These are phyloP conservation scores for Teunomyces aglyptinius DNA, from an alignment of 805 yeast genomes.

Conservation along the genomic window DNA sequence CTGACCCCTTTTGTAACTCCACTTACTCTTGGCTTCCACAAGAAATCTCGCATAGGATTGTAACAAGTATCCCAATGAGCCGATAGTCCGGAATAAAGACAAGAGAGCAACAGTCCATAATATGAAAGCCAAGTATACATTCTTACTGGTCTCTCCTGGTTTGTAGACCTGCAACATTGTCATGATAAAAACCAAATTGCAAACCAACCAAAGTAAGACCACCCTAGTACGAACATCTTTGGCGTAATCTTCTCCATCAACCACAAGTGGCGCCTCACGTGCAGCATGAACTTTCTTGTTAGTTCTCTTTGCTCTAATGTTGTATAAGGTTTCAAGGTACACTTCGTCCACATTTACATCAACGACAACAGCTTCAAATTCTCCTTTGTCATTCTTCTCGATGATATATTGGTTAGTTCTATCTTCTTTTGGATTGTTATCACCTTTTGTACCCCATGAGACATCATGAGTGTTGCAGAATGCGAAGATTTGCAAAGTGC, in stretches of 20 bases:
- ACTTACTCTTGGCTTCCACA: slow-evolving; percentile 40
- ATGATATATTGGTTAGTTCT: slow-evolving; percentile 80
- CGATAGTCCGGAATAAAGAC: slow-evolving; percentile 77
- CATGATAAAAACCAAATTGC: slow-evolving; percentile 80
- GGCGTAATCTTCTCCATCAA: slow-evolving; percentile 78
- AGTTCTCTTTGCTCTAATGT: slow-evolving; percentile 68
- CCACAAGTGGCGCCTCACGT: slow-evolving; percentile 26
- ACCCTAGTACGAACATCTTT: slow-evolving; percentile 93
- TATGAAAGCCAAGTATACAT: slow-evolving; percentile 78
- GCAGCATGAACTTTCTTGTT: slow-evolving; percentile 46
- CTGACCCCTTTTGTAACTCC: slow-evolving; percentile 35
- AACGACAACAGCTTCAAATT: slow-evolving; percentile 72
- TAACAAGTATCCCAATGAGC: slow-evolving; percentile 69
- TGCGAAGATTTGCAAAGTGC: slow-evolving; percentile 92
- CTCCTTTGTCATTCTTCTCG: slow-evolving; percentile 76
- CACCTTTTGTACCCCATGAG: slow-evolving; percentile 99
- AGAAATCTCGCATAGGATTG: slow-evolving; percentile 35
- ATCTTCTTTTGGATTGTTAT: slow-evolving; percentile 61
- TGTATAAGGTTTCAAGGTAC: slow-evolving; percentile 70
- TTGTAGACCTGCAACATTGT: slow-evolving; percentile 80
- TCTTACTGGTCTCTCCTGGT: slow-evolving; percentile 55
- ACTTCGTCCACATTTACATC: slow-evolving; percentile 84
- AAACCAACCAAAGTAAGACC: slow-evolving; percentile 90
- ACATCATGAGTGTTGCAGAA: slow-evolving; percentile 98
- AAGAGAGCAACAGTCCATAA: slow-evolving; percentile 90